Percentiles rank a stretch among this genome's conserved stretches.
phyloP scores from a whole-genome alignment of 2,329 filamentous ascomycete genomes.

The Sclerotinia nivalis region DNA sequence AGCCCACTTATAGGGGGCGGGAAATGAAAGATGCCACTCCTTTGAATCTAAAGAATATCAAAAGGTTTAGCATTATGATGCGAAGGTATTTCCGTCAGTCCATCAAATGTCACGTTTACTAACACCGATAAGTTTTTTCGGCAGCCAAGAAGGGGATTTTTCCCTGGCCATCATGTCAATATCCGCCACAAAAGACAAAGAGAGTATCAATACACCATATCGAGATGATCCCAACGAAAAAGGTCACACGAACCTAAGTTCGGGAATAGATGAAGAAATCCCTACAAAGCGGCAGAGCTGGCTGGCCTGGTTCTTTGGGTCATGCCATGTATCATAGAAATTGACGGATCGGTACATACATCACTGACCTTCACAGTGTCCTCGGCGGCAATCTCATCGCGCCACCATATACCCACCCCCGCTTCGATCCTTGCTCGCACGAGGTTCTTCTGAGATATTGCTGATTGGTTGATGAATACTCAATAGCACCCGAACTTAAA shows the following conservation, averaged over 20 bases:
- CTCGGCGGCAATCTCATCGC: conserved; percentile 5
- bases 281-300: conserved; percentile 19
- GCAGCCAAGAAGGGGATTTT: conserved; percentile 69
- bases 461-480: neutral
- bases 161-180: conserved; percentile 57
- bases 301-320: conserved; percentile 24
- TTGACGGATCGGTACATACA: conserved; percentile 12
- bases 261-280: neutral
- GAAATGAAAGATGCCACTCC: conserved; percentile 59
- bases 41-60: conserved; percentile 61
- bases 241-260: neutral
- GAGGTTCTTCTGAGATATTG: neutral
- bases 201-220: conserved; percentile 25
- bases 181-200: conserved; percentile 45
- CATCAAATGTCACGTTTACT: conserved; percentile 24
- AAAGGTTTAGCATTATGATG: conserved; percentile 75
- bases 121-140: conserved; percentile 65
- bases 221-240: conserved; percentile 29
- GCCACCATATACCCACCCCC: conserved; percentile 5
- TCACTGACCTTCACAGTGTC: conserved; percentile 2
- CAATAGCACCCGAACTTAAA: neutral
- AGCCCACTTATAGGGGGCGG: conserved; percentile 72
- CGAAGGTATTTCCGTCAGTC: conserved; percentile 60
- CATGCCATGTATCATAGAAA: conserved; percentile 21
- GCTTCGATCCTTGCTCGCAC: conserved; percentile 13